Evolutionary conservation across 2,329 filamentous ascomycete genomes (phyloP).

Genomic region (Cercospora berteroae): DNA sequence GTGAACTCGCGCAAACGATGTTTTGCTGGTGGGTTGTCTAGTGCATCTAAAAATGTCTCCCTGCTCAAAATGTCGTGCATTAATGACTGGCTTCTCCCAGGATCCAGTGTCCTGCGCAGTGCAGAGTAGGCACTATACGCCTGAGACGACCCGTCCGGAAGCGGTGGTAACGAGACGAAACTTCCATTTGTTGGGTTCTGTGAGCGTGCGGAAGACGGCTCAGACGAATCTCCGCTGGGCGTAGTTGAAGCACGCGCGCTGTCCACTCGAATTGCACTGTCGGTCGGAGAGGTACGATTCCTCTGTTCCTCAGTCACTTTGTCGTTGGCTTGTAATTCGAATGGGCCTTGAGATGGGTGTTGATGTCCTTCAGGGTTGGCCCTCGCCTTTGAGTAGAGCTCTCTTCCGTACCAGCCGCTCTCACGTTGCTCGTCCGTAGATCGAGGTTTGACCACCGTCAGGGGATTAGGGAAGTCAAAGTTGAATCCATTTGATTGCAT

Average conservation of each 20-base stretch:
- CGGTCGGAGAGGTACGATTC: not conserved
- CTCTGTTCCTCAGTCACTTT: not conserved
- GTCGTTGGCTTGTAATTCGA: not conserved
- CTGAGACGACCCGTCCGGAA: not conserved
- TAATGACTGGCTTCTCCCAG: not conserved
- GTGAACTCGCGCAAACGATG: constrained; percentile 4
- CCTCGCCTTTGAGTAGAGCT: not conserved
- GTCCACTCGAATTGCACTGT: not conserved
- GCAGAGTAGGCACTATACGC: not conserved
- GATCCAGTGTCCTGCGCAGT: not conserved
- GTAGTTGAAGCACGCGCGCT: not conserved
- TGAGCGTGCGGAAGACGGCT: not conserved
- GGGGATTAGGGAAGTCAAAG: not conserved
- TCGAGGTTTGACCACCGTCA: not conserved
- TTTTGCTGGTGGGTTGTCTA: constrained; percentile 8
- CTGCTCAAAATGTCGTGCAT: constrained; percentile 6
- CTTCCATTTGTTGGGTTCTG: not conserved
- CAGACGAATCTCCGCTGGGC: not conserved
- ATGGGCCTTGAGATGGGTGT: not conserved
- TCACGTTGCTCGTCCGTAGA: not conserved
- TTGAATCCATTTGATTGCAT: not conserved
- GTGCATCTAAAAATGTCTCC: constrained; percentile 1
- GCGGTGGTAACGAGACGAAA: not conserved
- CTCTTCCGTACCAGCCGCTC: not conserved
- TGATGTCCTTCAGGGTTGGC: not conserved